Evolutionary conservation across 2,329 filamentous ascomycete genomes (phyloP).

Genomic region (Lachnum nothofagi): DNA sequence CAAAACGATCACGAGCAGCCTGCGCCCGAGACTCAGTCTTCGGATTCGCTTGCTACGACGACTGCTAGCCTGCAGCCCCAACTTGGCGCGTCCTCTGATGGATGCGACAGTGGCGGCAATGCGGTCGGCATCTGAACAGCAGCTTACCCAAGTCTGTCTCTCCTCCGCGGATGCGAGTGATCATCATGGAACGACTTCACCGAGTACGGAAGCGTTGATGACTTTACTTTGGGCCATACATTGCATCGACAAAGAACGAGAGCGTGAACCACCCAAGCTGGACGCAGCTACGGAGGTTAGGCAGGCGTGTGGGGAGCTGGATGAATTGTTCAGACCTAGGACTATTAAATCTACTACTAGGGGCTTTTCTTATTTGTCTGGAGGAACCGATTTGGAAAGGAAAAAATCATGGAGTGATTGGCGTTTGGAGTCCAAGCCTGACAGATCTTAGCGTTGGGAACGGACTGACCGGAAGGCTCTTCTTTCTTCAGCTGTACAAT

Average conservation of each 20-base stretch:
- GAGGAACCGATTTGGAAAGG: constrained; percentile 7
- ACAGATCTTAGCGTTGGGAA: constrained; percentile 15
- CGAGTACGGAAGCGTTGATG: constrained; percentile 31
- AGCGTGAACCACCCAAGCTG: constrained; percentile 21
- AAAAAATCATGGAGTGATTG: constrained; percentile 30
- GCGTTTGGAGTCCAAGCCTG: constrained; percentile 25
- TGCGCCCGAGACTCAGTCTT: constrained; percentile 33
- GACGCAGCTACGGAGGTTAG: constrained; percentile 28
- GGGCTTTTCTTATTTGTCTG: constrained; percentile 14
- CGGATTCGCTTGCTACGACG: constrained; percentile 34
- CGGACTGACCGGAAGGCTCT: neutral
- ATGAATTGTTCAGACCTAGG: constrained; percentile 25
- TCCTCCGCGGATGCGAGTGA: constrained; percentile 25
- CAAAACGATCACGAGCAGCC: constrained; percentile 45
- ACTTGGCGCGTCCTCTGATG: constrained; percentile 66
- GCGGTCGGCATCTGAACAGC: constrained; percentile 61
- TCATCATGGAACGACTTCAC: constrained; percentile 22
- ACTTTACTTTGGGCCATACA: constrained; percentile 32
- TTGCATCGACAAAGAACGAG: constrained; percentile 27
- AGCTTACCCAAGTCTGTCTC: constrained; percentile 30
- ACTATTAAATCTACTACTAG: constrained; percentile 5
- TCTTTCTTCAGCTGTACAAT: constrained; percentile 13
- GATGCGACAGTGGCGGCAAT: constrained; percentile 70
- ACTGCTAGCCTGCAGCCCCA: constrained; percentile 69
- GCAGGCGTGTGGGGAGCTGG: constrained; percentile 26